Evolutionary conservation across 768 basidiomycete species (phyloP), one percentile per base, ranked within the genome.

Genomic region (Hericium rajendrae): DNA sequence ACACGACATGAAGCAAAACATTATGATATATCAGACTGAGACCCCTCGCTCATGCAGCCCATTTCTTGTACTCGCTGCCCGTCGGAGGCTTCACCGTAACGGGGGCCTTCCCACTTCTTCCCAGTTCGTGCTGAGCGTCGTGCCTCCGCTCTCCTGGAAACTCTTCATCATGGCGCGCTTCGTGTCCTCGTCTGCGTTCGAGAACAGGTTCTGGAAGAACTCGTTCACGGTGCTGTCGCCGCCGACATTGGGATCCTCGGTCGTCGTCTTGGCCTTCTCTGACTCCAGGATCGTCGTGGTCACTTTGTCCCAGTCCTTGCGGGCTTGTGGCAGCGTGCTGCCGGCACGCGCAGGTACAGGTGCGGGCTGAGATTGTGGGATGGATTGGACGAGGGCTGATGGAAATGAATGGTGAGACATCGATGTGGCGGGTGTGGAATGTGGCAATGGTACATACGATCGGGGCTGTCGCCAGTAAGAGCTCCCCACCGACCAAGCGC

Each of bases 111-210:
- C 74, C 15, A 99, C 92, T 61, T 93, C 91, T 4, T 82, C 83
- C 95, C 95, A 99, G 69, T 97, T 92, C 0, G 95, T 99, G 73
- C 91, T 94, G 41, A 99, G 75, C 0, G 92, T 87, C 9, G 97
- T 99, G 8, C 97, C 97, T 6, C 93, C 93, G 63, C 90, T 92
- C 75, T 99, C 95, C 59, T 79, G 77, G 70, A 91, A 97, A 67
- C 91, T 94, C 80, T 99, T 99, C 85, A 97, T 84, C 94, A 99
- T 99, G 3, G 97, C 97, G 39, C 85, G 81, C 65, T 78, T 83
- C 13, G 94, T 91, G 65, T 99, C 91, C 0, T 93, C 90, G 63
- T 97, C 93, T 24, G 94, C 89, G 68, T 89, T 90, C 6, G 80
- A 77, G 66, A 88, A 99, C 60, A 99, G 82, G 74, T 91, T 88